Percentiles rank a stretch among this genome's conserved stretches.
phyloP scores from a whole-genome alignment of 2,329 filamentous ascomycete genomes.

The Uncinocarpus reesii region DNA sequence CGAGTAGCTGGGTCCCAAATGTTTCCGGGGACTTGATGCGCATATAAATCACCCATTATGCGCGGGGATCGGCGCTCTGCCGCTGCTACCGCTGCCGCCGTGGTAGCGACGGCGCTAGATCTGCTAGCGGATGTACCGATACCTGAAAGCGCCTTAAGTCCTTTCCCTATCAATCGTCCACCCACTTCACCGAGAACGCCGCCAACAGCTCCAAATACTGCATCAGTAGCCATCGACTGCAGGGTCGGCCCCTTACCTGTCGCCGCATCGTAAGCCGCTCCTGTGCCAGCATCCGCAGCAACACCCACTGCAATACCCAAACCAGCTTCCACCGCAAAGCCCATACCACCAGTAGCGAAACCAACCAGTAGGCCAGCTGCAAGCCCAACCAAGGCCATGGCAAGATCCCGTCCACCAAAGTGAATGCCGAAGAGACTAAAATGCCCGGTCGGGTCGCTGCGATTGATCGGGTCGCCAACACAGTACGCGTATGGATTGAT shows the following conservation, averaged over 20 bases:
- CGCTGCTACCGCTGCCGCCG: too few relatives aligned
- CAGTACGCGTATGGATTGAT: slow-evolving; percentile 18
- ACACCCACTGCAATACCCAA: slow-evolving; percentile 6
- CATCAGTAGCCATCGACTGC: slow-evolving; percentile 4
- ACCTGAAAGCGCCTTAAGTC: background rate
- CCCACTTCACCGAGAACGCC: background rate
- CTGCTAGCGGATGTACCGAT: too few relatives aligned
- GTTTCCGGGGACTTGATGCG: too few relatives aligned
- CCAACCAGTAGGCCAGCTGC: background rate
- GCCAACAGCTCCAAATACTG: slow-evolving; percentile 5
- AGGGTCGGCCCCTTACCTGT: slow-evolving; percentile 1
- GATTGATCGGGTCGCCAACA: slow-evolving; percentile 17
- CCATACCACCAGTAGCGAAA: slow-evolving; percentile 1
- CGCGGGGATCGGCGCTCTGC: too few relatives aligned
- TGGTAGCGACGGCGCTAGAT: too few relatives aligned
- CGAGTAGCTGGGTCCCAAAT: too few relatives aligned
- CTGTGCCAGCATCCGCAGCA: slow-evolving; percentile 5
- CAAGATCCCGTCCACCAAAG: slow-evolving; percentile 1
- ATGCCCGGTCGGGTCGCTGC: slow-evolving; percentile 16
- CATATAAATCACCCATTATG: too few relatives aligned
- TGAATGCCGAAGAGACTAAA: slow-evolving; percentile 12
- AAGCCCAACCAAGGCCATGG: background rate
- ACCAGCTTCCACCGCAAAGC: slow-evolving; percentile 1
- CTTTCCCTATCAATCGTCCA: background rate
- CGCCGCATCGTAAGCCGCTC: slow-evolving; percentile 1